Base-by-base conservation (phyloP, 331 rosid genomes). In the Pyracantha coccinea region DNA sequence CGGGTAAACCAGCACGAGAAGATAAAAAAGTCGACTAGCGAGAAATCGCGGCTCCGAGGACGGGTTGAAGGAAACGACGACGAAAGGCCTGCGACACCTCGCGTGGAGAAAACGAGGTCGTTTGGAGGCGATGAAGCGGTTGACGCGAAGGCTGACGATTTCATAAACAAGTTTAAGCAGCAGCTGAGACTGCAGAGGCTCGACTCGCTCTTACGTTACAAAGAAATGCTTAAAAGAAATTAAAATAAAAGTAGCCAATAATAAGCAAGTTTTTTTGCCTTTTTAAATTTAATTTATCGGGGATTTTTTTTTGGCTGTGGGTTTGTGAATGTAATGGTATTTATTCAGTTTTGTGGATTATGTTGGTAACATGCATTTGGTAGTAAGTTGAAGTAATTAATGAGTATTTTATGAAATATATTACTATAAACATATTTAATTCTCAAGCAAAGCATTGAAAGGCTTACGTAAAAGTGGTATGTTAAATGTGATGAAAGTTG, bases 131-230 rank as follows among this genome's bases (percentile, higher is more conserved):
- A 88, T 5, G 86, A 85, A 27, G 90, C 54, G 35, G 96, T 94
- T 3, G 97, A 94, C 27, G 88, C 85, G 7, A 89, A 85, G 57
- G 97, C 97, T 0, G 97, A 94, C 28, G 97, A 94, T 78, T 92
- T 94, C 50, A 94, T 94, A 2, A 94, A 82, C 81, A 89, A 66
- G 73, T 94, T 94, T 67, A 91, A 80, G 81, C 88, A 88, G 81
- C 99, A 94, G 66, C 77, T 94, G 60, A 84, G 66, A 81, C 71
- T 92, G 79, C 99, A 94, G 80, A 87, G 96, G 84, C 76, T 92
- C 3, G 83, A 90, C 5, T 92, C 99, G 44, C 44, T 38, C 44
- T 38, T 38, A 2, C 44, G 44, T 9, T 38, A 38, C 44, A 38
- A 38, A 38, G 13, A 38, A 38, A 38, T 9, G 44, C 44, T 38